Evolutionary conservation across 163 green algal genomes (phyloP).

Genomic region (Volvox carteri): DNA sequence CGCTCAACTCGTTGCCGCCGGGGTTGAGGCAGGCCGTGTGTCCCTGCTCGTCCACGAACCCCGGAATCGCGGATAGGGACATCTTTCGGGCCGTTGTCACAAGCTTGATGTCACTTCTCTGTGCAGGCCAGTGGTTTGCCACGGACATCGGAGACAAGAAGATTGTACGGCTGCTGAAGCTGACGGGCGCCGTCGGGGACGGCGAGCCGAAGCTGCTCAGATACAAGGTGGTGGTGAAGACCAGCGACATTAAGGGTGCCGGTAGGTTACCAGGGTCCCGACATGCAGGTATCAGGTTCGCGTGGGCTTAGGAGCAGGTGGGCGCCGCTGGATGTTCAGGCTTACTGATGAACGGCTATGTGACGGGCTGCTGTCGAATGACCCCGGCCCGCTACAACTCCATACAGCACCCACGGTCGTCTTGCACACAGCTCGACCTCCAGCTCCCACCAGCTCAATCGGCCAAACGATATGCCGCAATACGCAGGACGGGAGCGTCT

Average conservation of each 20-base stretch:
- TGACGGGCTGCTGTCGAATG: too few relatives aligned
- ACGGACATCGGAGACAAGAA: conserved; percentile 66
- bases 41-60: neutral
- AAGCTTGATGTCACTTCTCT: neutral
- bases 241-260: conserved; percentile 63
- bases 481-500: too few relatives aligned
- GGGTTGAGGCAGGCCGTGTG: neutral
- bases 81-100: too few relatives aligned
- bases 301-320: too few relatives aligned
- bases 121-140: conserved; percentile 73
- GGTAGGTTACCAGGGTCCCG: conserved; percentile 3
- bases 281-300: neutral
- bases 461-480: too few relatives aligned
- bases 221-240: conserved; percentile 70
- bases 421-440: too few relatives aligned
- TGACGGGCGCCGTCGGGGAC: neutral
- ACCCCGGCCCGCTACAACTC: too few relatives aligned
- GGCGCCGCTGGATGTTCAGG: too few relatives aligned
- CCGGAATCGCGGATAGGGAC: too few relatives aligned
- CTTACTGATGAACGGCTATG: too few relatives aligned
- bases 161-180: conserved; percentile 62
- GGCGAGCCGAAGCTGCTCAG: conserved; percentile 43
- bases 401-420: too few relatives aligned
- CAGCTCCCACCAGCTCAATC: too few relatives aligned
- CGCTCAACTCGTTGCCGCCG: neutral